A percentile compares a stretch with the other conserved stretches of the same genome.
Evolutionary conservation across 768 basidiomycete species (phyloP).

Genomic region (Crepidotus variabilis): DNA sequence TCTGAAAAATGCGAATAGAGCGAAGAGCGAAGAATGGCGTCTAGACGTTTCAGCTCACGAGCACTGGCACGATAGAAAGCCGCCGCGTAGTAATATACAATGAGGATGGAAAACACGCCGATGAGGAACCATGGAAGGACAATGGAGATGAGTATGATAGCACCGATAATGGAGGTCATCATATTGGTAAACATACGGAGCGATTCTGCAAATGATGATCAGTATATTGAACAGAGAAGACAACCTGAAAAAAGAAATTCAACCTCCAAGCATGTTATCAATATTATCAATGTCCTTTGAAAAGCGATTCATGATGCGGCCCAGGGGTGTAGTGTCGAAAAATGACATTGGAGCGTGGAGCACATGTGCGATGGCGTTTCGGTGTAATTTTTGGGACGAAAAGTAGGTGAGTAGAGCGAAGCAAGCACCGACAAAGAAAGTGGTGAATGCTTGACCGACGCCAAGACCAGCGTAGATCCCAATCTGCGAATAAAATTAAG

Average conservation of each 20-base stretch:
- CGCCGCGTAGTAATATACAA: constrained; percentile 68
- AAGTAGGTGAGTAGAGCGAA: constrained; percentile 72
- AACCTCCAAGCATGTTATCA: constrained; percentile 67
- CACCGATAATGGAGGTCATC: constrained; percentile 62
- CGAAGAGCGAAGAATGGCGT: constrained; percentile 81
- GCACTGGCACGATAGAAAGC: constrained; percentile 84
- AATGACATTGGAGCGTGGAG: constrained; percentile 88
- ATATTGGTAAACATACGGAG: constrained; percentile 72
- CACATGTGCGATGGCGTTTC: constrained; percentile 63
- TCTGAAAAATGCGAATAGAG: constrained; percentile 94
- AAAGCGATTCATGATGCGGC: constrained; percentile 89
- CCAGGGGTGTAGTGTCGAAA: constrained; percentile 86
- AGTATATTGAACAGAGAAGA: neutral
- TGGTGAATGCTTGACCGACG: constrained; percentile 60
- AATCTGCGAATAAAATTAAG: constrained; percentile 50
- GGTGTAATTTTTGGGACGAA: constrained; percentile 69
- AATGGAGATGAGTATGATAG: constrained; percentile 74
- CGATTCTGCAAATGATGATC: constrained; percentile 42
- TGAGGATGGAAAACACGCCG: constrained; percentile 54
- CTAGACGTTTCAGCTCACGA: constrained; percentile 79
- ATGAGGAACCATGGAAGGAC: constrained; percentile 85
- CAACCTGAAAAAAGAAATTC: neutral
- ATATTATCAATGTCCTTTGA: constrained; percentile 84
- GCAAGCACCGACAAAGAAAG: constrained; percentile 63
- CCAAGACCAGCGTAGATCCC: constrained; percentile 77